phyloP scores from a whole-genome alignment of 2,329 filamentous ascomycete genomes.

The Penicillium decumbens region DNA sequence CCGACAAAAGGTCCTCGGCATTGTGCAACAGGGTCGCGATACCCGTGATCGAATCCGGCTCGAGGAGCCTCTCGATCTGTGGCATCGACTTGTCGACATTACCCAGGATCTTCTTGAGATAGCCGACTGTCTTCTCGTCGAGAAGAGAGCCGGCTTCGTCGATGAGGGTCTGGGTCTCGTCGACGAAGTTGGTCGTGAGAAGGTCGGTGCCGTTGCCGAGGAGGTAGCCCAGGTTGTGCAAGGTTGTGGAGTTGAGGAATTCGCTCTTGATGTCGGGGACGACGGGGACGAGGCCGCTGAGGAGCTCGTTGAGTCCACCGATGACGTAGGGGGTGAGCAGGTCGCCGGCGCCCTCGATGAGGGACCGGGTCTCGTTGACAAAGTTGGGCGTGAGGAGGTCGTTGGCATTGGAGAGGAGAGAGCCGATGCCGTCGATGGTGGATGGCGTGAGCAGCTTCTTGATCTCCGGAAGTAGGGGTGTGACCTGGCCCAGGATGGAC shows the following conservation, averaged over 20 bases:
- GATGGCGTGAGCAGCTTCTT: slow-evolving; percentile 16
- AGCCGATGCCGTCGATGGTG: slow-evolving; percentile 11
- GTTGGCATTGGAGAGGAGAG: slow-evolving; percentile 14
- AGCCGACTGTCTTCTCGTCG: slow-evolving; percentile 25
- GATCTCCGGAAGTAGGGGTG: slow-evolving; percentile 17
- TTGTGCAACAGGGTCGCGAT: slow-evolving; percentile 25
- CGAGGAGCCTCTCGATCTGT: slow-evolving; percentile 27
- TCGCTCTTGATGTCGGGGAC: slow-evolving; percentile 21
- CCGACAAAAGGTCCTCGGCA: slow-evolving; percentile 19
- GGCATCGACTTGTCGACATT: slow-evolving; percentile 27
- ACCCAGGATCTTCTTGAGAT: slow-evolving; percentile 25
- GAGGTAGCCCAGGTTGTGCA: slow-evolving; percentile 27
- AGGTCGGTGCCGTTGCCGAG: slow-evolving; percentile 30
- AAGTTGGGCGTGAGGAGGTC: slow-evolving; percentile 16
- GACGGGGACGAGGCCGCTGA: slow-evolving; percentile 19
- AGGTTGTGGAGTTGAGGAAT: slow-evolving; percentile 24
- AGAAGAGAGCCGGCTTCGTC: slow-evolving; percentile 28
- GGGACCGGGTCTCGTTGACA: slow-evolving; percentile 19
- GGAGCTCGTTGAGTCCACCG: slow-evolving; percentile 19
- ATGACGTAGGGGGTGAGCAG: slow-evolving; percentile 18
- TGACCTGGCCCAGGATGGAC: slow-evolving; percentile 15
- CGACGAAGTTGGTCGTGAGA: slow-evolving; percentile 30
- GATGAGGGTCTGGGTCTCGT: slow-evolving; percentile 27
- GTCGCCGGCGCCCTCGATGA: slow-evolving; percentile 19
- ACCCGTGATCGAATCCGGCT: slow-evolving; percentile 22